Evolutionary conservation across 1,284 basidiomycete genomes (phyloP).

Genomic region (Pseudozyma tsukubaensis): DNA sequence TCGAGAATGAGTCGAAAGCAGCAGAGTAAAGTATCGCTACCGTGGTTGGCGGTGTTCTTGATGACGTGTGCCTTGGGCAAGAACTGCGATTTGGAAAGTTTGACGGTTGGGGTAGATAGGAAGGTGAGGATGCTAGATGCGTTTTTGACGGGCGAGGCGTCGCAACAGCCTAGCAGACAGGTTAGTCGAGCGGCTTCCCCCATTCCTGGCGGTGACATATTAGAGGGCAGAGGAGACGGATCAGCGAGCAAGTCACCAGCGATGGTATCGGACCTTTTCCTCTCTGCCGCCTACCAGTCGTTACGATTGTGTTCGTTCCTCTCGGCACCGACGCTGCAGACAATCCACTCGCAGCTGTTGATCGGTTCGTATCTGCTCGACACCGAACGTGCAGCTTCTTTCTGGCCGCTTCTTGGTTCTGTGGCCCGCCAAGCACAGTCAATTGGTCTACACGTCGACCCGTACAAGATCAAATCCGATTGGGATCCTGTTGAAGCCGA

Average conservation of each 20-base stretch:
- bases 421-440: conserved; percentile 49
- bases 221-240: not conserved
- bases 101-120: conserved; percentile 28
- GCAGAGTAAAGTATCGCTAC: conserved; percentile 27
- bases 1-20: conserved; percentile 35
- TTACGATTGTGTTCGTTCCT: conserved; percentile 47
- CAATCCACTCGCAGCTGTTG: conserved; percentile 51
- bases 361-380: conserved; percentile 48
- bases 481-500: conserved; percentile 41
- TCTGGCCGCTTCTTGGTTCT: conserved; percentile 46
- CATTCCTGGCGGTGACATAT: not conserved
- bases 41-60: conserved; percentile 40
- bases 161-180: conserved; percentile 25
- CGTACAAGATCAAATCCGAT: conserved; percentile 34
- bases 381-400: conserved; percentile 42
- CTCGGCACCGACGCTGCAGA: conserved; percentile 41
- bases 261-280: conserved; percentile 46
- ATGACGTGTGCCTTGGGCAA: conserved; percentile 50
- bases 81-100: conserved; percentile 44
- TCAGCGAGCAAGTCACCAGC: conserved; percentile 15
- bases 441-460: conserved; percentile 48
- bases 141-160: conserved; percentile 29
- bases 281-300: conserved; percentile 48
- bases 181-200: conserved; percentile 28
- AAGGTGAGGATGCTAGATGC: conserved; percentile 40